phyloP scores from a whole-genome alignment of 805 yeast species.

The Schwanniomyces occidentalis region DNA sequence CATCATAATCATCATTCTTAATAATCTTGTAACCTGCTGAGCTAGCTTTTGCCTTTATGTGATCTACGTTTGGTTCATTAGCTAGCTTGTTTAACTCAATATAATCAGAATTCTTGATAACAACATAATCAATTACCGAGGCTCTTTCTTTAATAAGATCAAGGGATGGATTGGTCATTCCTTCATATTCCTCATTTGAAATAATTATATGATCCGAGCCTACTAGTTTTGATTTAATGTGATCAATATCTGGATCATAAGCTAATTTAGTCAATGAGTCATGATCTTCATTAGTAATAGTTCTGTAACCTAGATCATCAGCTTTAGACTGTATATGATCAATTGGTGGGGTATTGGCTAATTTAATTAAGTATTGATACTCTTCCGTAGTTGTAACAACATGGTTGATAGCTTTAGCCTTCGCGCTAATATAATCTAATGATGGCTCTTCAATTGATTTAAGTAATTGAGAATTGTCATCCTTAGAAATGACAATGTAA shows the following conservation, averaged over 20 bases:
- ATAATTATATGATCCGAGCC: background rate
- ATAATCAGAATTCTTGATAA: conserved; percentile 17
- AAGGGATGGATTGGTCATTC: conserved; percentile 14
- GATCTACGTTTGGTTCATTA: conserved; percentile 27
- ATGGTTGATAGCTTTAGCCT: conserved; percentile 13
- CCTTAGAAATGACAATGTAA: conserved; percentile 18
- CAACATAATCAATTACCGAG: conserved; percentile 11
- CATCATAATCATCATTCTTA: conserved; percentile 11
- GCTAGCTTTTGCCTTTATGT: conserved; percentile 23
- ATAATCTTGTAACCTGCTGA: conserved; percentile 14
- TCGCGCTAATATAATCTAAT: conserved; percentile 18
- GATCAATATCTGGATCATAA: conserved; percentile 8
- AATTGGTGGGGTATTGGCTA: conserved; percentile 19
- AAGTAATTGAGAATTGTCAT: conserved; percentile 18
- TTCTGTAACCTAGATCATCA: too few relatives aligned
- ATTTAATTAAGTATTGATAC: conserved; percentile 3
- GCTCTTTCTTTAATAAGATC: conserved; percentile 17
- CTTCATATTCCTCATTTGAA: conserved; percentile 9
- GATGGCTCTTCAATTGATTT: conserved; percentile 14
- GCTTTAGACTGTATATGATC: conserved; percentile 16
- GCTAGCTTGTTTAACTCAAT: conserved; percentile 15
- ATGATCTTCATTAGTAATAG: conserved; percentile 13
- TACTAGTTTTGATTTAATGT: too few relatives aligned
- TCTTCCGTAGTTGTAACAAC: conserved; percentile 7
- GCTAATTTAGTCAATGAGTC: conserved; percentile 8